Conservation (phyloP, 1,139 yeast genomes). For the Eremothecium sinecaudum region DNA sequence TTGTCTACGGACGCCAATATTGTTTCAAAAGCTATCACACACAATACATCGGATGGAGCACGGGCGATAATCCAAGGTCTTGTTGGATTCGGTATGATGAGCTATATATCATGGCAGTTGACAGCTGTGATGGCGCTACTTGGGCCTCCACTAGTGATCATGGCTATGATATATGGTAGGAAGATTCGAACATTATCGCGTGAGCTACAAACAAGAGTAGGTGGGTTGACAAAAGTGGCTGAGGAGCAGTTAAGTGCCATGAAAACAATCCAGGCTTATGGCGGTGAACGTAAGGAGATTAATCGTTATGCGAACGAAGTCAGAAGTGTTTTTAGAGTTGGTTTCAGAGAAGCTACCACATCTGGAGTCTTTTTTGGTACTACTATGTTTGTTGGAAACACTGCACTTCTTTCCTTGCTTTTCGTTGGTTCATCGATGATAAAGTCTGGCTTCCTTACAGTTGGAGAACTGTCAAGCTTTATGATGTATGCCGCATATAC, state of each 20-base stretch:
- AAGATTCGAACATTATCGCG: conserved; percentile 68
- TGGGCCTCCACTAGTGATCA: conserved; percentile 76
- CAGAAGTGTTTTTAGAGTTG: conserved; percentile 62
- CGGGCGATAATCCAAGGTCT: conserved; percentile 71
- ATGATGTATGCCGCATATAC: conserved; percentile 95
- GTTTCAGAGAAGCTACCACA: conserved; percentile 72
- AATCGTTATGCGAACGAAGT: conserved; percentile 59
- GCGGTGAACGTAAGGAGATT: conserved; percentile 66
- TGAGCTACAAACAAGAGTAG: conserved; percentile 74
- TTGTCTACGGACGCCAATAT: conserved; percentile 84
- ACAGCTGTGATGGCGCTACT: conserved; percentile 70
- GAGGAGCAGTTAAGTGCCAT: conserved; percentile 87
- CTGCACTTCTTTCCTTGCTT: conserved; percentile 64
- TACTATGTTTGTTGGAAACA: conserved; percentile 77
- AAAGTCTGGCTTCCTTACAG: conserved; percentile 57
- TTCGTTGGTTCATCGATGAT: conserved; percentile 78
- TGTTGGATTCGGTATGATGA: conserved; percentile 87
- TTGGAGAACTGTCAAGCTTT: conserved; percentile 86
- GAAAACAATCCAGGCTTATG: conserved; percentile 79
- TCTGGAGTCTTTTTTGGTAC: conserved; percentile 70
- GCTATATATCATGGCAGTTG: conserved; percentile 69
- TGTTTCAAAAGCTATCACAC: conserved; percentile 78
- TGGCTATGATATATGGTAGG: conserved; percentile 74
- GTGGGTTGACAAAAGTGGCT: conserved; percentile 82
- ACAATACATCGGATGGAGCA: conserved; percentile 85